A percentile compares a stretch with the other conserved stretches of the same genome.
Evolutionary conservation across 495 filamentous ascomycete genomes (phyloP).

Genomic region (Aspergillus sclerotiicarbonarius): DNA sequence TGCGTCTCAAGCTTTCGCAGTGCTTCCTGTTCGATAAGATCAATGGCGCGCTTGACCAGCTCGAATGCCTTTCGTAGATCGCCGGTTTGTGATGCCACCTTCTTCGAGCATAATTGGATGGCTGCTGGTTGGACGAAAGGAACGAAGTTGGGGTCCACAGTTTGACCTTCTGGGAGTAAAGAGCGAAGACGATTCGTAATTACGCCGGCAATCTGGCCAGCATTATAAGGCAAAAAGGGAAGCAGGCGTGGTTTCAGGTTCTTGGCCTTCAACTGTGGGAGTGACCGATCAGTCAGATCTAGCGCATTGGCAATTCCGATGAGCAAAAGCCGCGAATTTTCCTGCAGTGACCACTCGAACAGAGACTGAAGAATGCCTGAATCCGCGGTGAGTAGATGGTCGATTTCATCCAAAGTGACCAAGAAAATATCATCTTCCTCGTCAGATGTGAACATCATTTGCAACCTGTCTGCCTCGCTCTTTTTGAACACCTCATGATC

Average conservation of each 20-base stretch:
- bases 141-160: slow-evolving; percentile 55
- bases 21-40: slow-evolving; percentile 83
- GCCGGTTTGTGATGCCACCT: slow-evolving; percentile 88
- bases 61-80: slow-evolving; percentile 96
- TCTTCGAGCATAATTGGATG: slow-evolving; percentile 88
- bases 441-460: slow-evolving; percentile 62
- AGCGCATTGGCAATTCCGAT: slow-evolving; percentile 96
- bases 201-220: slow-evolving; percentile 81
- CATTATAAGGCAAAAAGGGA: slow-evolving; percentile 90
- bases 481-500: slow-evolving; percentile 56
- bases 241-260: slow-evolving; percentile 86
- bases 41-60: slow-evolving; percentile 84
- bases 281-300: slow-evolving; percentile 90
- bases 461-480: slow-evolving; percentile 54
- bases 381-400: slow-evolving; percentile 85
- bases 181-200: slow-evolving; percentile 79
- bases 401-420: slow-evolving; percentile 90
- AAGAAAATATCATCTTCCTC: slow-evolving; percentile 58
- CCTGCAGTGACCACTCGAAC: slow-evolving; percentile 88
- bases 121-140: slow-evolving; percentile 93
- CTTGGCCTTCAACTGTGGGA: slow-evolving; percentile 88
- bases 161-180: slow-evolving; percentile 54
- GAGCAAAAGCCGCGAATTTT: slow-evolving; percentile 72
- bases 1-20: slow-evolving; percentile 43
- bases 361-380: slow-evolving; percentile 82